These are phyloP conservation scores for Ustilago loliicola DNA, from an alignment of 1,284 basidiomycete species.

Conservation along the genomic window DNA sequence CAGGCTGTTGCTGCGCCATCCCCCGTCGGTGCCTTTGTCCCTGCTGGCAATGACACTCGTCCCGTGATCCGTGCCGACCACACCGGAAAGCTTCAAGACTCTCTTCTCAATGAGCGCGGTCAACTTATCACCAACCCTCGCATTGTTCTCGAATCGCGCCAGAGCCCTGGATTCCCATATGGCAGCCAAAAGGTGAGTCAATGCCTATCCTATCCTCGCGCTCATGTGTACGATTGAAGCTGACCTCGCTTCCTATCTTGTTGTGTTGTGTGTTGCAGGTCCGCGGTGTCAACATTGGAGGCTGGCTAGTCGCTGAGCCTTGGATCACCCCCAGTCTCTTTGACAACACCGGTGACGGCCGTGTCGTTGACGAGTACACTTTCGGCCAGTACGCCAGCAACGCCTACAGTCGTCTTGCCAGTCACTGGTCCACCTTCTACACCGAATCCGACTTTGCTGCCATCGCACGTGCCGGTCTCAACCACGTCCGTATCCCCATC, in stretches of 20 bases:
- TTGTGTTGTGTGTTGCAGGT: constrained; percentile 28
- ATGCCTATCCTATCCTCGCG: too few species aligned
- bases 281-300: constrained; percentile 68
- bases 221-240: background rate
- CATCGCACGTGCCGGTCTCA: constrained; percentile 72
- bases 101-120: constrained; percentile 45
- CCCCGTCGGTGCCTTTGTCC: constrained; percentile 23
- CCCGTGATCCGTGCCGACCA: constrained; percentile 42
- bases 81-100: constrained; percentile 36
- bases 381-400: constrained; percentile 76
- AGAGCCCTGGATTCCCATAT: constrained; percentile 49
- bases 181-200: constrained; percentile 38
- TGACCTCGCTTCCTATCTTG: background rate
- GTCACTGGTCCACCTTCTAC: constrained; percentile 86
- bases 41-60: constrained; percentile 37
- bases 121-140: constrained; percentile 37
- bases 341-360: constrained; percentile 57
- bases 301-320: constrained; percentile 68
- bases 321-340: constrained; percentile 74
- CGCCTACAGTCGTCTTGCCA: constrained; percentile 47
- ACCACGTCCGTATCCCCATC: constrained; percentile 88
- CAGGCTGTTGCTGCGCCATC: constrained; percentile 24
- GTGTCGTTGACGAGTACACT: constrained; percentile 84
- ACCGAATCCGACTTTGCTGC: constrained; percentile 81
- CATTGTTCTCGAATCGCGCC: constrained; percentile 41